A percentile compares a stretch with the other conserved stretches of the same genome.
Evolutionary conservation across 768 basidiomycete genomes (phyloP).

Genomic region (Amanita phalloides): DNA sequence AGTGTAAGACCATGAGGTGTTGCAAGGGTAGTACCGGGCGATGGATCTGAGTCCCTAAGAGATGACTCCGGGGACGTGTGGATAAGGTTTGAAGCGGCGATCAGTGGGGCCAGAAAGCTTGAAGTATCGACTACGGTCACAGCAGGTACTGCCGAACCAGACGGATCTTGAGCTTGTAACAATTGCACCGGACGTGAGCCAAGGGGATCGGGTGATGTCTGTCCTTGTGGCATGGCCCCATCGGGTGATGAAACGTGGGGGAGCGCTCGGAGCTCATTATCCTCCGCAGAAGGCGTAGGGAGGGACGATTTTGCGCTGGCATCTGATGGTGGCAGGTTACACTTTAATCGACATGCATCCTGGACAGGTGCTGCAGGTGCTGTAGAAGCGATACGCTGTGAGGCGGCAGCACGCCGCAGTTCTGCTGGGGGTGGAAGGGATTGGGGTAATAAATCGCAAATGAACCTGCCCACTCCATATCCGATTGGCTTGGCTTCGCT

Average conservation of each 20-base stretch:
- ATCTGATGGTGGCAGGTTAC: neutral
- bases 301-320: neutral
- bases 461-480: slow-evolving; percentile 21
- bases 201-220: neutral
- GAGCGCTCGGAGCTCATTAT: neutral
- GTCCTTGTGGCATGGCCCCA: neutral
- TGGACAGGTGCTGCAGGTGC: neutral
- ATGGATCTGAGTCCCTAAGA: slow-evolving; percentile 4
- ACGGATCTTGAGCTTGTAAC: slow-evolving; percentile 5
- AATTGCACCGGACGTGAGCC: neutral
- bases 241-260: neutral
- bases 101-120: slow-evolving; percentile 1
- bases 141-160: slow-evolving; percentile 5
- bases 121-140: slow-evolving; percentile 5
- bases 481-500: slow-evolving; percentile 1
- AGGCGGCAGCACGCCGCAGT: neutral
- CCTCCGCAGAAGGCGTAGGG: slow-evolving; percentile 2
- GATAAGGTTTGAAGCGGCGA: slow-evolving; percentile 4
- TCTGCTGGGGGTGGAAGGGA: slow-evolving; percentile 1
- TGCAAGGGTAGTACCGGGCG: slow-evolving; percentile 7
- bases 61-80: slow-evolving; percentile 2
- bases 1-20: slow-evolving; percentile 7
- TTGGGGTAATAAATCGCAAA: slow-evolving; percentile 44
- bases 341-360: neutral
- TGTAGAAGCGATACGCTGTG: neutral